These are phyloP conservation scores for Aspergillus sp. DNA, from an alignment of 2,329 filamentous ascomycete species.

Conservation along the genomic window DNA sequence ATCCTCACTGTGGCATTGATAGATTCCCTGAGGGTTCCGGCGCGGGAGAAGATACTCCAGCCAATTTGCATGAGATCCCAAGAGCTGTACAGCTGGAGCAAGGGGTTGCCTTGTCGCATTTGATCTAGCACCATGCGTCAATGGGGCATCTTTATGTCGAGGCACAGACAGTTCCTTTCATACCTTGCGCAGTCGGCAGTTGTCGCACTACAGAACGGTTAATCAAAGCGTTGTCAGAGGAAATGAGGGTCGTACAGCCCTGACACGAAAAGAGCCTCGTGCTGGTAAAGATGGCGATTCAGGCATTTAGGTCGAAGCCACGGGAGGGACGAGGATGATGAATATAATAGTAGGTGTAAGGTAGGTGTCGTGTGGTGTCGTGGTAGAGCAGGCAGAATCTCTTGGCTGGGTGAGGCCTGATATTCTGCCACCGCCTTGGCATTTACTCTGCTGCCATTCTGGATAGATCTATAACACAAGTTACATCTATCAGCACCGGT, in stretches of 20 bases:
- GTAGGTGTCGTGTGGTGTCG: no score
- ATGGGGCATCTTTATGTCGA: no score
- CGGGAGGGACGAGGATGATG: neutral
- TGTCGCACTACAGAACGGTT: slow-evolving; percentile 19
- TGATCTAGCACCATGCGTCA: slow-evolving; percentile 11
- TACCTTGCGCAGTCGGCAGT: slow-evolving; percentile 28
- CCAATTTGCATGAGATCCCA: slow-evolving; percentile 16
- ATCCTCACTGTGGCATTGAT: slow-evolving; percentile 16
- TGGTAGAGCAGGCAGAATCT: no score
- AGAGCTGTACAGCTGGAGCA: slow-evolving; percentile 22
- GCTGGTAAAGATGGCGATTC: slow-evolving; percentile 5
- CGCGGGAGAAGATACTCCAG: slow-evolving; percentile 2
- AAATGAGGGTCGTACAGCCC: slow-evolving; percentile 17
- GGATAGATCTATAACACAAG: no score
- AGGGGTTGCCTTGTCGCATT: slow-evolving; percentile 21
- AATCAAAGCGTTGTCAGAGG: neutral
- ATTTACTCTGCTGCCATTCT: no score
- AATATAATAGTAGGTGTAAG: no score
- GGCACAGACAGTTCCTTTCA: neutral
- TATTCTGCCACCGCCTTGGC: no score
- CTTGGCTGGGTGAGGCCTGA: no score
- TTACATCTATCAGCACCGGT: no score
- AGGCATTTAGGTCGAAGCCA: neutral
- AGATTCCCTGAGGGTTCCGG: slow-evolving; percentile 5
- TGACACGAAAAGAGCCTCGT: slow-evolving; percentile 21